These are phyloP conservation scores for Phytopythium cucurbitacearum DNA, from an alignment of 352 stramenopile species.

Conservation along the genomic window DNA sequence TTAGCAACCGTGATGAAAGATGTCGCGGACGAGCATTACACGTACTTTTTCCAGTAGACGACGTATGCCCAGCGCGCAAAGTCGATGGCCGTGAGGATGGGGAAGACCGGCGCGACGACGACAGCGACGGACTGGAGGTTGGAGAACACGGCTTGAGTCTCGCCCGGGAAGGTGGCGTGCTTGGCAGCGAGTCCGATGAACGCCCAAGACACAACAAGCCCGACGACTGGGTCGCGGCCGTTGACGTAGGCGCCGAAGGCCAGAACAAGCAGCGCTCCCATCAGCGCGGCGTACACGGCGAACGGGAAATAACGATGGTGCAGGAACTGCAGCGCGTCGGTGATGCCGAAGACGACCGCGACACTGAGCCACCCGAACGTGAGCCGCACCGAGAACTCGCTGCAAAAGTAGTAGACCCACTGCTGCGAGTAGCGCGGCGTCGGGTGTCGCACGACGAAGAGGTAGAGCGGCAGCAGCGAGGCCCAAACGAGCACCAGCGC, in stretches of 20 bases:
- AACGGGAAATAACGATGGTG: slow-evolving; percentile 41
- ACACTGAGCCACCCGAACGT: slow-evolving; percentile 60
- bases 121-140: slow-evolving; percentile 43
- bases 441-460: slow-evolving; percentile 47
- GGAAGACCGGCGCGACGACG: slow-evolving; percentile 42
- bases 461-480: slow-evolving; percentile 44
- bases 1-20: not conserved
- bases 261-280: slow-evolving; percentile 36
- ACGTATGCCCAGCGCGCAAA: slow-evolving; percentile 37
- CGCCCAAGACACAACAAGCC: slow-evolving; percentile 40
- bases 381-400: slow-evolving; percentile 48
- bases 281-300: slow-evolving; percentile 33
- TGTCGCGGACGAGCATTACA: slow-evolving; percentile 2
- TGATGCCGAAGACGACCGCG: slow-evolving; percentile 33
- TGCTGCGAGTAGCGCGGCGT: slow-evolving; percentile 30
- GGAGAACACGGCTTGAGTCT: slow-evolving; percentile 36
- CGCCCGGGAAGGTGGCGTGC: slow-evolving; percentile 28
- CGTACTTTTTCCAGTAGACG: slow-evolving; percentile 47
- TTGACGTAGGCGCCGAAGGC: slow-evolving; percentile 46
- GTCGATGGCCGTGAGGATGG: slow-evolving; percentile 37
- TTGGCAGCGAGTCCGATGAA: slow-evolving; percentile 37
- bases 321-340: slow-evolving; percentile 45
- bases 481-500: slow-evolving; percentile 60
- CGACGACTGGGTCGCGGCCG: slow-evolving; percentile 41
- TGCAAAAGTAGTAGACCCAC: slow-evolving; percentile 54